These are phyloP conservation scores for Sungouiozyma intestinalis DNA, from an alignment of 805 yeast genomes.

Conservation along the genomic window DNA sequence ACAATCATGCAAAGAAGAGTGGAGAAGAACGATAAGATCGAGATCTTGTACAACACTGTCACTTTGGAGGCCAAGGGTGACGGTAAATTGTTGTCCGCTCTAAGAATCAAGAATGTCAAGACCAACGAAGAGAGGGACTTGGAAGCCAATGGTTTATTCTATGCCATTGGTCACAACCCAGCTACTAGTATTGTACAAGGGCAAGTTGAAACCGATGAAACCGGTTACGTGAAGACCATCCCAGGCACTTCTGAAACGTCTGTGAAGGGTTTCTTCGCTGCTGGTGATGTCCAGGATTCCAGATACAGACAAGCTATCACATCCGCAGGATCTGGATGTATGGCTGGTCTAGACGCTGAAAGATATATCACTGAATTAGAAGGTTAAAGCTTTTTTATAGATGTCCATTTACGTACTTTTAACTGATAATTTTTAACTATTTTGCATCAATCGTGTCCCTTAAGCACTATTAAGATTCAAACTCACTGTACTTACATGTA, in stretches of 20 bases:
- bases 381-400: not conserved
- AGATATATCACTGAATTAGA: constrained; percentile 57
- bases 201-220: constrained; percentile 74
- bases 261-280: constrained; percentile 87
- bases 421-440: not conserved
- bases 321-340: constrained; percentile 97
- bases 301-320: constrained; percentile 97
- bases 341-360: constrained; percentile 97
- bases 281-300: constrained; percentile 98
- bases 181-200: constrained; percentile 74
- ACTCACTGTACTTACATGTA: too few relatives aligned
- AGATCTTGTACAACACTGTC: constrained; percentile 77
- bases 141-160: constrained; percentile 82
- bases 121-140: constrained; percentile 61
- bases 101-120: constrained; percentile 58
- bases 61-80: constrained; percentile 88
- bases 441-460: too few relatives aligned
- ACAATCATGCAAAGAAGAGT: constrained; percentile 94
- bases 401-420: not conserved
- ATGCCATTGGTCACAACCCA: constrained; percentile 95
- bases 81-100: constrained; percentile 64
- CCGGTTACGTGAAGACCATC: constrained; percentile 76
- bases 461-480: too few relatives aligned
- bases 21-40: constrained; percentile 72
- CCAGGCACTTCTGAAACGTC: constrained; percentile 88